Conservation (phyloP, 805 yeast species). For the Groenewaldozyma tartarivorans region DNA sequence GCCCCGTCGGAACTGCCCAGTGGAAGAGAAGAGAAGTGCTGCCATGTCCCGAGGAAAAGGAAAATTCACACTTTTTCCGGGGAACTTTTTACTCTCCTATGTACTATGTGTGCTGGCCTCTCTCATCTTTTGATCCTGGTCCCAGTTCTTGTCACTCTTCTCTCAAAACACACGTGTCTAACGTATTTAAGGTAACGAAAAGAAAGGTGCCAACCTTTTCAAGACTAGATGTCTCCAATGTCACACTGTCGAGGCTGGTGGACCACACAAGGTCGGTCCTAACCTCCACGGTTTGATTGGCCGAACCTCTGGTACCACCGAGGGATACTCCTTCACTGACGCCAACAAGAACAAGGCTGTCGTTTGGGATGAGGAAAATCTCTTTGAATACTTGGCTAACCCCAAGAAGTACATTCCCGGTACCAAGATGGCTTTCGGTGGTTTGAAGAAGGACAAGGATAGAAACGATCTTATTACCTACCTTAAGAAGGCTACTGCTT, state of each 20-base stretch:
- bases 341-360: constrained; percentile 97
- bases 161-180: no score
- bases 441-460: constrained; percentile 98
- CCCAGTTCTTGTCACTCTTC: no score
- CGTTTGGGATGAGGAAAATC: constrained; percentile 73
- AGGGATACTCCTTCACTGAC: constrained; percentile 92
- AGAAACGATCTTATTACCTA: constrained; percentile 93
- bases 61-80: no score
- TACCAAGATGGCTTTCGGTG: constrained; percentile 99
- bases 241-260: constrained; percentile 94
- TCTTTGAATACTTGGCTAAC: constrained; percentile 94
- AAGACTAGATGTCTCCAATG: constrained; percentile 99
- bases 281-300: constrained; percentile 92
- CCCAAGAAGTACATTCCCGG: constrained; percentile 99
- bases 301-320: constrained; percentile 85
- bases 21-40: no score
- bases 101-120: no score
- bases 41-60: no score
- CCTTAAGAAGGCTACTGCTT: constrained; percentile 40
- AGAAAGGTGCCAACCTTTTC: constrained; percentile 97
- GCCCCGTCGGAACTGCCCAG: no score
- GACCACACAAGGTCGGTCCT: constrained; percentile 98
- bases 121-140: no score
- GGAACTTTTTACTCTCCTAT: no score
- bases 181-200: constrained; percentile 48